Conservation (phyloP, 1,284 basidiomycete genomes). For the Hypsizygus ulmarius region DNA sequence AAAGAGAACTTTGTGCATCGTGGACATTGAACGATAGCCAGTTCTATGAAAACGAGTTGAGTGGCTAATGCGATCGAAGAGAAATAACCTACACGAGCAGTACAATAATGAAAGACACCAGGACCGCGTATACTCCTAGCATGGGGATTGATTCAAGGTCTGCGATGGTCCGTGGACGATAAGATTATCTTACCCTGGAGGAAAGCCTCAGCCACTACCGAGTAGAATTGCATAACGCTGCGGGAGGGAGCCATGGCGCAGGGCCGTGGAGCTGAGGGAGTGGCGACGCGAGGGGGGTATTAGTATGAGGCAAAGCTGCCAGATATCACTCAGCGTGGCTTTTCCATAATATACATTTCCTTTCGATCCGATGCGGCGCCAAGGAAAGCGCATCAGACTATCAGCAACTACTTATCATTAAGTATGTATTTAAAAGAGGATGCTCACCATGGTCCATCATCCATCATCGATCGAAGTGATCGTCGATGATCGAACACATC, state of each 20-base stretch:
- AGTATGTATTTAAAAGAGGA: no score
- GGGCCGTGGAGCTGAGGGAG: neutral
- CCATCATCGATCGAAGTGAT: no score
- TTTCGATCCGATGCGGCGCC: no score
- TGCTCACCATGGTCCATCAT: no score
- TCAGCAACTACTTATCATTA: no score
- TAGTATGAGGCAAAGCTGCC: neutral
- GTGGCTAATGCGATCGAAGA: neutral
- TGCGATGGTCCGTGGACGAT: neutral
- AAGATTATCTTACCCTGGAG: constrained; percentile 4
- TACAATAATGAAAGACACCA: constrained; percentile 1
- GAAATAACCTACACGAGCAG: neutral
- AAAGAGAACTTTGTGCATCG: constrained; percentile 4
- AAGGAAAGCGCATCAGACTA: no score
- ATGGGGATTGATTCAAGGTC: neutral
- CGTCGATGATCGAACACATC: no score
- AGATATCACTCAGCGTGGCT: neutral
- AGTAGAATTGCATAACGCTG: constrained; percentile 8
- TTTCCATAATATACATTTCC: no score
- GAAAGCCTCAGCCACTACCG: constrained; percentile 15
- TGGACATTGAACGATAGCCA: neutral
- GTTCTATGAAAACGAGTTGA: neutral
- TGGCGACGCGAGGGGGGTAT: neutral
- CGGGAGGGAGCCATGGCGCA: constrained; percentile 6
- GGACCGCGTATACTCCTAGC: constrained; percentile 4